Conservation (phyloP, 306 rosid species). For the Canavalia ensiformis region DNA sequence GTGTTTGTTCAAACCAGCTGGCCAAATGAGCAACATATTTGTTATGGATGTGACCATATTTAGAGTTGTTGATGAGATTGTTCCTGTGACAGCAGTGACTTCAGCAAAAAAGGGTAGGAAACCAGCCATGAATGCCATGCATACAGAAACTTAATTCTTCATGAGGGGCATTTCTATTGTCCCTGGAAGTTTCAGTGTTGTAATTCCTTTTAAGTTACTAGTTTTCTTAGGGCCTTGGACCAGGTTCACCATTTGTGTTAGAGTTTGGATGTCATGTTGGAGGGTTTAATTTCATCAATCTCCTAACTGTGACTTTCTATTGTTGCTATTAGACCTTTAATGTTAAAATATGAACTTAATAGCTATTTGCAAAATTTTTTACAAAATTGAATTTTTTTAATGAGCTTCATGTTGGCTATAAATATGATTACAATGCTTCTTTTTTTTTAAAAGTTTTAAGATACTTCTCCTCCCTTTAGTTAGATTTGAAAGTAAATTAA, state of each 20-base stretch:
- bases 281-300: conserved; percentile 11
- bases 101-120: conserved; percentile 40
- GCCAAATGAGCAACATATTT: conserved; percentile 1
- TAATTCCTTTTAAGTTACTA: conserved; percentile 28
- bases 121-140: neutral
- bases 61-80: conserved; percentile 63
- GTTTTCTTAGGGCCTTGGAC: neutral
- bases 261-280: conserved; percentile 15
- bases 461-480: too few species aligned
- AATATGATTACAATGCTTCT: too few species aligned
- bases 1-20: conserved; percentile 64
- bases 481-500: too few species aligned
- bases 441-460: too few species aligned
- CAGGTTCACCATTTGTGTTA: conserved; percentile 9
- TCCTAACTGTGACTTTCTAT: neutral
- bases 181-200: neutral
- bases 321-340: neutral
- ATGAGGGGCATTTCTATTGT: neutral
- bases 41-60: conserved; percentile 66
- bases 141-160: conserved; percentile 15
- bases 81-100: conserved; percentile 43
- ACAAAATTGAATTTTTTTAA: too few species aligned
- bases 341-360: conserved; percentile 13
- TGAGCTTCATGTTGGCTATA: too few species aligned
- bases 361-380: neutral